phyloP scores from a whole-genome alignment of 1,139 yeast genomes.

The Diutina pseudorugosa region DNA sequence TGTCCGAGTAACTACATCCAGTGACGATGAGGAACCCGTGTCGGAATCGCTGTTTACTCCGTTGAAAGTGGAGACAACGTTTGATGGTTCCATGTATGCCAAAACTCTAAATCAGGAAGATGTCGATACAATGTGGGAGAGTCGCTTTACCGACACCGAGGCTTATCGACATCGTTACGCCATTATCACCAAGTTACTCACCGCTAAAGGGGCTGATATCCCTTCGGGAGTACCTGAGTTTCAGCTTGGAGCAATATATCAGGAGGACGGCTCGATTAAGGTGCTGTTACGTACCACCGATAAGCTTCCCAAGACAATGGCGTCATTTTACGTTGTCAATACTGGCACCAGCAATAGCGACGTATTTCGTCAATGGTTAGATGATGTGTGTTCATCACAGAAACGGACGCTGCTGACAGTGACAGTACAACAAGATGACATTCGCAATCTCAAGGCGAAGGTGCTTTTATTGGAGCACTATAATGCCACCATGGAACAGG shows the following conservation, averaged over 20 bases:
- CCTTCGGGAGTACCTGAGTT: background rate
- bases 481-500: slow-evolving; percentile 12
- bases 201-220: background rate
- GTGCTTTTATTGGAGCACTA: background rate
- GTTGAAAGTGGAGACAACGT: background rate
- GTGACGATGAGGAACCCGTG: background rate
- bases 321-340: background rate
- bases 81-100: background rate
- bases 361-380: background rate
- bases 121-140: background rate
- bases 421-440: background rate
- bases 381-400: background rate
- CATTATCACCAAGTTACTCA: background rate
- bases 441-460: background rate
- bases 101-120: background rate
- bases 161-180: background rate
- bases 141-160: background rate
- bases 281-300: background rate
- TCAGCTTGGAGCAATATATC: background rate
- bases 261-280: background rate
- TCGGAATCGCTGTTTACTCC: background rate
- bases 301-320: background rate
- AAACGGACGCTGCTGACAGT: background rate
- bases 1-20: background rate
- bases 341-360: background rate